Evolutionary conservation across 345 rosid genomes (phyloP).

Genomic region (Brassica cretica): DNA sequence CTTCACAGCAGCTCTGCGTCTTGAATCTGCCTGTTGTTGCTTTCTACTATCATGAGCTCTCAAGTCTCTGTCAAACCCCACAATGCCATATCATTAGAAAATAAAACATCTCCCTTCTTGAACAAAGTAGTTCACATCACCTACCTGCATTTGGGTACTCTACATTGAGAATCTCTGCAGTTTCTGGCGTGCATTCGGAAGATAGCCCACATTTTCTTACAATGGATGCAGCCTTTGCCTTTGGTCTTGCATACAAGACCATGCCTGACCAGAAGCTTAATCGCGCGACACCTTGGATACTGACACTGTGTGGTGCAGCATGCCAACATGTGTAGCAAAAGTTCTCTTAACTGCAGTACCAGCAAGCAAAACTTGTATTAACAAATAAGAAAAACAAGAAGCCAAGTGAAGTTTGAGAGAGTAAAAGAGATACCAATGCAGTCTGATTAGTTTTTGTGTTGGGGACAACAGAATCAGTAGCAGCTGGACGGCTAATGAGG

Average conservation of each 20-base stretch:
- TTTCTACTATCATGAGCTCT: conserved; percentile 89
- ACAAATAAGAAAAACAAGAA: conserved; percentile 4
- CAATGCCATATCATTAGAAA: conserved; percentile 12
- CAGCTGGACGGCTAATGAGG: conserved; percentile 77
- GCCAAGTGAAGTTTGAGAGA: not conserved
- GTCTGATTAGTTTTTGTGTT: conserved; percentile 91
- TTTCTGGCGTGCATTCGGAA: conserved; percentile 93
- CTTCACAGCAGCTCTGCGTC: conserved; percentile 89
- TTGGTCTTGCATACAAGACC: conserved; percentile 81
- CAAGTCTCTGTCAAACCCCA: conserved; percentile 62
- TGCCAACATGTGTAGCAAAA: conserved; percentile 82
- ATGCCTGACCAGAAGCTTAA: conserved; percentile 82
- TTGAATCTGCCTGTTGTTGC: conserved; percentile 95
- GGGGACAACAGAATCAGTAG: conserved; percentile 87
- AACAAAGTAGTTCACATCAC: not conserved
- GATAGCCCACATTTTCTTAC: conserved; percentile 96
- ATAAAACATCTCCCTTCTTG: conserved; percentile 15
- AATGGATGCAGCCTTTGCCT: conserved; percentile 68
- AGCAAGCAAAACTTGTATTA: conserved; percentile 20
- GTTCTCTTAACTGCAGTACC: conserved; percentile 77
- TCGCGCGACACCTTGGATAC: conserved; percentile 89
- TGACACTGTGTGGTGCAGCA: conserved; percentile 75
- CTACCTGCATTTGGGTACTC: conserved; percentile 95
- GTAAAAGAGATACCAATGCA: conserved; percentile 51
- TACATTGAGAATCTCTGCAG: conserved; percentile 92